phyloP scores from a whole-genome alignment of 805 yeast genomes.

The Barnettozyma siamensis region DNA sequence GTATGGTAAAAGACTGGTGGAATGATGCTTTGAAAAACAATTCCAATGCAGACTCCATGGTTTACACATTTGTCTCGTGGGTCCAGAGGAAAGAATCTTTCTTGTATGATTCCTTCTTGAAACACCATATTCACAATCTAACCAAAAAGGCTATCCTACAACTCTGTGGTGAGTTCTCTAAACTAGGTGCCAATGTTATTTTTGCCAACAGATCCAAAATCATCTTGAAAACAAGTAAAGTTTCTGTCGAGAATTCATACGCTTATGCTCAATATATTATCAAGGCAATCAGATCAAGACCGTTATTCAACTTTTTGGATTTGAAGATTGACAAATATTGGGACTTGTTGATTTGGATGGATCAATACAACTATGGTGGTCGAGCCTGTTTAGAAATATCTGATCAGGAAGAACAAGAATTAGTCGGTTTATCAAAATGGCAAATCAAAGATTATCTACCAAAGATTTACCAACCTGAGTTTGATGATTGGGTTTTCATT shows the following conservation, averaged over 20 bases:
- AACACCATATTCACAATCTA: constrained; percentile 82
- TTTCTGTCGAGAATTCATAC: constrained; percentile 78
- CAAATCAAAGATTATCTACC: constrained; percentile 75
- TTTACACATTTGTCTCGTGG: constrained; percentile 81
- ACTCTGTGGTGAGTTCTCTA: constrained; percentile 68
- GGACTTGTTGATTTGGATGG: constrained; percentile 97
- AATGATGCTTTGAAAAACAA: constrained; percentile 71
- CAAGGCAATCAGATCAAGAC: constrained; percentile 71
- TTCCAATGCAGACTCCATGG: constrained; percentile 73
- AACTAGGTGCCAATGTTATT: constrained; percentile 73
- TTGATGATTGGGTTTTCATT: constrained; percentile 79
- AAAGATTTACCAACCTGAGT: constrained; percentile 66
- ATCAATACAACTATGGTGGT: constrained; percentile 83
- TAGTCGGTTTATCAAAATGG: constrained; percentile 58
- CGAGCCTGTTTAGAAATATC: constrained; percentile 37
- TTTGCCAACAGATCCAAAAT: constrained; percentile 76
- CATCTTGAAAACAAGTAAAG: constrained; percentile 66
- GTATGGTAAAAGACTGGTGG: constrained; percentile 88
- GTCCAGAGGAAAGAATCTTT: constrained; percentile 68
- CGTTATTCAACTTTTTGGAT: constrained; percentile 79
- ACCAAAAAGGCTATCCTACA: constrained; percentile 80
- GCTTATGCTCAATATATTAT: constrained; percentile 85
- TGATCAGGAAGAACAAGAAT: constrained; percentile 33
- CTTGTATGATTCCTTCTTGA: constrained; percentile 71
- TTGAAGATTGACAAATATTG: constrained; percentile 70